phyloP scores from a whole-genome alignment of 2,329 filamentous ascomycete genomes.

The Aspergillus thermomutatus region DNA sequence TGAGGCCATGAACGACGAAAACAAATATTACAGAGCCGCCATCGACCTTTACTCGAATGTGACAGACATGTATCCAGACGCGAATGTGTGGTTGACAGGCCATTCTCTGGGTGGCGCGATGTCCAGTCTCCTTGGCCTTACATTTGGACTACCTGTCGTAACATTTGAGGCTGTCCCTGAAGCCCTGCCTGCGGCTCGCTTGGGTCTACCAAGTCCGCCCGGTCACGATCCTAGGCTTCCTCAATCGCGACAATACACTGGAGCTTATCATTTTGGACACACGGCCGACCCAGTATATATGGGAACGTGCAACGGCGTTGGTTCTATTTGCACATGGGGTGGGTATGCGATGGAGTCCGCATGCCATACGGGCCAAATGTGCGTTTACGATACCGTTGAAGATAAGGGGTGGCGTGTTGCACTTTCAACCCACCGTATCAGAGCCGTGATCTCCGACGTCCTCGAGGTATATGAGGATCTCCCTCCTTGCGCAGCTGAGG shows the following conservation, averaged over 20 bases:
- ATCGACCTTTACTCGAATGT: slow-evolving; percentile 90
- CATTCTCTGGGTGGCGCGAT: slow-evolving; percentile 92
- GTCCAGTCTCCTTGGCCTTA: slow-evolving; percentile 81
- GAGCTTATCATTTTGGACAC: slow-evolving; percentile 86
- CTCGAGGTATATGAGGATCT: slow-evolving; percentile 78
- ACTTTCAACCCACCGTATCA: slow-evolving; percentile 87
- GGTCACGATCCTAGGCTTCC: slow-evolving; percentile 68
- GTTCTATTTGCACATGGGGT: slow-evolving; percentile 82
- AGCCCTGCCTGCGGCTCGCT: slow-evolving; percentile 75
- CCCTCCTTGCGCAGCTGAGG: slow-evolving; percentile 71
- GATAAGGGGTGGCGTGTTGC: slow-evolving; percentile 92
- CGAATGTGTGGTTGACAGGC: slow-evolving; percentile 84
- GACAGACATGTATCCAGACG: slow-evolving; percentile 77
- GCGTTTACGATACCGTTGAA: slow-evolving; percentile 85
- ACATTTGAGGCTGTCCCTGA: slow-evolving; percentile 94
- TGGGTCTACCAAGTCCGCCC: slow-evolving; percentile 83
- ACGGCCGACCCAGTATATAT: slow-evolving; percentile 95
- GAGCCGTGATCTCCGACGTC: slow-evolving; percentile 81
- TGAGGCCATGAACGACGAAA: slow-evolving; percentile 71
- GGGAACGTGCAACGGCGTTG: slow-evolving; percentile 86
- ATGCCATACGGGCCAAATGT: slow-evolving; percentile 87
- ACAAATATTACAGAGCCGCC: slow-evolving; percentile 86
- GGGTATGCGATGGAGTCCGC: slow-evolving; percentile 90
- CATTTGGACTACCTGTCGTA: slow-evolving; percentile 84
- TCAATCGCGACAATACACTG: slow-evolving; percentile 69